Evolutionary conservation across 2,329 filamentous ascomycete genomes (phyloP), one percentile per base, ranked within the genome.

Genomic region (Epichloe gansuensis): DNA sequence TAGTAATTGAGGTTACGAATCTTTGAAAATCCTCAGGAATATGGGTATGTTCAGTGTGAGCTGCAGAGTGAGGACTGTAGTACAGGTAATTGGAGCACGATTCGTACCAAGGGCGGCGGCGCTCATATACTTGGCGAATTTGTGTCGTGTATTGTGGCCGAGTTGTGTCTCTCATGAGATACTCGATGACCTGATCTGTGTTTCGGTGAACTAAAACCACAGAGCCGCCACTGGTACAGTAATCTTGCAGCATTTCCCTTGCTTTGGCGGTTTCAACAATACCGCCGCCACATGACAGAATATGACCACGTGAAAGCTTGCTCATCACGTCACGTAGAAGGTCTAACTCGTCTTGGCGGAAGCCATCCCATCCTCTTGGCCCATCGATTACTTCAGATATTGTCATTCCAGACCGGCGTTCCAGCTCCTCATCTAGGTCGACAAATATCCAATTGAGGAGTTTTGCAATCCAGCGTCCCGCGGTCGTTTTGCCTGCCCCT

Each of bases 31-130:
- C 68, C 11, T 57, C 57, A 1, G 68, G 68, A 23, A 67, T 64
- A 8, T 60, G 59, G 21, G 47, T 57, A 11, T 55, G 57, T 15
- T 55, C 52, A 15, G 57, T 59, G n/a, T 56, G 56, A 28, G 56
- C 60, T 35, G 63, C 70, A 1, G 69, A 61, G 58, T 80, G 82
- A 49, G 89, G 88, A 66, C 88, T 95, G 72, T 91, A 87, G 72
- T 95, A 97, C 60, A 94, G 83, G 61, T 89, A 85, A 65, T 95
- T 98, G 73, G 91, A 96, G 75, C 93, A 97, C 66, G 91, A 82
- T 53, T 88, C 78, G 68, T 89, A 97, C 83, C 88, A 95, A 3
- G 85, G 86, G 67, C 90, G 93, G 39, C 93, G 83, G 51, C 91
- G 85, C 53, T 88, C 73, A 76, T 95, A 98, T 2, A 98, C 91